Percentiles rank a stretch among this genome's conserved stretches.
These are phyloP conservation scores for Salvia rosmarinus DNA, from an alignment of 257 asterid species.

Conservation along the genomic window DNA sequence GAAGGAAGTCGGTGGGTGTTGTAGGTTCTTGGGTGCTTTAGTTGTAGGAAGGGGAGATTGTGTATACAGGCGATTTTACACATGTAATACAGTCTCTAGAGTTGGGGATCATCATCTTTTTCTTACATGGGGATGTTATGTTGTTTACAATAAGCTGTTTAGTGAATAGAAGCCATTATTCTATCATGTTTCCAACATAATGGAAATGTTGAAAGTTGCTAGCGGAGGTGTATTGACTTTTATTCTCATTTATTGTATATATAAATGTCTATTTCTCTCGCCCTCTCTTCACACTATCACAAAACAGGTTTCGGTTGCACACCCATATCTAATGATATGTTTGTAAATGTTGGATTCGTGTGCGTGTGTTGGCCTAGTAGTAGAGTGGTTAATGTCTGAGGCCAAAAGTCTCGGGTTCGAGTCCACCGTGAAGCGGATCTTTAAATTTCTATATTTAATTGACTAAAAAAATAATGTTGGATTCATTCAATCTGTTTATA, in stretches of 20 bases:
- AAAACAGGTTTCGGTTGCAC: too few relatives aligned
- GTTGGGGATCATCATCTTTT: constrained; percentile 8
- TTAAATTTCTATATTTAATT: too few relatives aligned
- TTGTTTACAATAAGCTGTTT: background rate
- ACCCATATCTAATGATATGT: too few relatives aligned
- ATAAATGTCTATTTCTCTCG: background rate
- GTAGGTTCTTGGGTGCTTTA: constrained; percentile 1
- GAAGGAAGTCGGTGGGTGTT: background rate
- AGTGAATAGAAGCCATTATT: constrained; percentile 2
- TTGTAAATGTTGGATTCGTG: too few relatives aligned
- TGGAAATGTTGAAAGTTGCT: constrained; percentile 1
- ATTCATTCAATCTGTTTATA: too few relatives aligned
- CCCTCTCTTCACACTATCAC: too few relatives aligned
- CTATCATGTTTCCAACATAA: background rate
- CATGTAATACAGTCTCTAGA: background rate
- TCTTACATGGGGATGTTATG: constrained; percentile 6
- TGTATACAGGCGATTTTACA: constrained; percentile 21
- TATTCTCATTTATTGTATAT: background rate
- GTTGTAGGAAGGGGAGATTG: constrained; percentile 23
- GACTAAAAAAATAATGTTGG: too few relatives aligned
- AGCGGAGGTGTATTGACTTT: background rate
- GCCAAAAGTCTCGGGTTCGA: too few relatives aligned
- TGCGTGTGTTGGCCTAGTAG: too few relatives aligned
- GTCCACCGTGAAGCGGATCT: too few relatives aligned
- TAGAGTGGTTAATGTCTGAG: too few relatives aligned